Base-by-base conservation (phyloP, 352 stramenopile species). In the Phytophthora tentaculata region DNA sequence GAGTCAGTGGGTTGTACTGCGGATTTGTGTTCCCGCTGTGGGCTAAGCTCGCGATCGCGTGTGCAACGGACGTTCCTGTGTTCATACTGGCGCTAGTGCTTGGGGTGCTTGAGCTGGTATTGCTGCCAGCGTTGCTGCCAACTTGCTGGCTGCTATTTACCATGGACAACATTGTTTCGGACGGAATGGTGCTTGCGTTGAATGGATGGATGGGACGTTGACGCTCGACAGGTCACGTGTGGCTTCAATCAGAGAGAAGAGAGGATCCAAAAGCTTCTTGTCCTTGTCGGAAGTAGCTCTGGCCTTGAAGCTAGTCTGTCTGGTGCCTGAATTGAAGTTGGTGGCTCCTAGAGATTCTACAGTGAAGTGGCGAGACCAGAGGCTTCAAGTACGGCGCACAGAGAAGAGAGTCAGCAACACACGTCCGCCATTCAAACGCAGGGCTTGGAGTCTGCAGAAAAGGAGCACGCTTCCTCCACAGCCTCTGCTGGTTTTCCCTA, bases 311-410 rank as follows among this genome's bases (percentile, higher is more conserved):
- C 32, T 41, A 43, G 45, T 50, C 2, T 14, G 26, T 19, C 41
- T 49, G 43, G 44, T 45, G 56, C n/a, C 48, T 73, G 35, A 61
- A 71, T 92, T 92, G 84, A 92, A 92, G 84, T 90, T 92, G 77
- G 79, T 88, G 81, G 81, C 77, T 90, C 75, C 63, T 76, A 68
- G 62, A 55, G 76, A 79, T 76, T 79, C 55, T 32, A 69, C 50
- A 80, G 57, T 79, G 66, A 73, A 70, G 70, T 61, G 56, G 51
- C 48, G 29, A 43, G 44, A 23, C 44, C 43, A 14, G 47, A 26
- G 67, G 77, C 83, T 92, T 90, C 81, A 92, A 92, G 80, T 83
- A 76, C 49, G 72, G 49, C 35, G 53, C 47, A 41, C 70, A 73
- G 55, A 73, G 57, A 53, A 76, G 67, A 76, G 67, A 81, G 71